A percentile compares a stretch with the other conserved stretches of the same genome.
Evolutionary conservation across 2,329 filamentous ascomycete species (phyloP).

Genomic region (Boeremia lycopersici): DNA sequence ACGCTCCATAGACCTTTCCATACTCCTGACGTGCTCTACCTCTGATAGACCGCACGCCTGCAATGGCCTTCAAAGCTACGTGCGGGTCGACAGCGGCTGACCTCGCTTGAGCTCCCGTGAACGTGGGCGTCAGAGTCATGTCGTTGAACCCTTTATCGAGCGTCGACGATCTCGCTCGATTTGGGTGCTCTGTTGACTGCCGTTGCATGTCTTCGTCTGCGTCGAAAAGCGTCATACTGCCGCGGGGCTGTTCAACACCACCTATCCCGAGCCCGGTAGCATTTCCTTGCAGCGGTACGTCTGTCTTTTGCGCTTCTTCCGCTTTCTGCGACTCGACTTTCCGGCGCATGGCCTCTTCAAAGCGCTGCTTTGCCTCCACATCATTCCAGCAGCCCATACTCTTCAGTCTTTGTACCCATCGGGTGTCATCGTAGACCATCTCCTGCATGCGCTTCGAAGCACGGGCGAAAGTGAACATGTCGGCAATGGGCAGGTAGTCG

Average conservation of each 20-base stretch:
- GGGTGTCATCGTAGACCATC: slow-evolving; percentile 98
- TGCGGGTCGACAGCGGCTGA: slow-evolving; percentile 59
- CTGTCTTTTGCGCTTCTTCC: slow-evolving; percentile 49
- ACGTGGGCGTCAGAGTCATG: slow-evolving; percentile 60
- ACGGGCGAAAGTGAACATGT: slow-evolving; percentile 84
- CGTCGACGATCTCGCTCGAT: slow-evolving; percentile 38
- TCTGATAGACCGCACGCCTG: slow-evolving; percentile 75
- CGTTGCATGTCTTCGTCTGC: slow-evolving; percentile 69
- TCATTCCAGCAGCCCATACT: slow-evolving; percentile 95
- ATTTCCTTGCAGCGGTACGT: slow-evolving; percentile 40
- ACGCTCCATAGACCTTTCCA: slow-evolving; percentile 83
- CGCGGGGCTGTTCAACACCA: slow-evolving; percentile 36
- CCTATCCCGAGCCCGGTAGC: slow-evolving; percentile 46
- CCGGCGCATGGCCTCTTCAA: slow-evolving; percentile 69
- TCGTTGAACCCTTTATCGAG: slow-evolving; percentile 80
- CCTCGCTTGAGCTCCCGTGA: slow-evolving; percentile 37
- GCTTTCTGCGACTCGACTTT: slow-evolving; percentile 62
- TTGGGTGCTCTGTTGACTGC: slow-evolving; percentile 44
- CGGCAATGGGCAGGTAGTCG: slow-evolving; percentile 83
- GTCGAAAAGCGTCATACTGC: slow-evolving; percentile 73
- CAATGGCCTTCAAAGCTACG: slow-evolving; percentile 71
- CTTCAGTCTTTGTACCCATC: slow-evolving; percentile 87
- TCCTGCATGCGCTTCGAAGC: slow-evolving; percentile 87
- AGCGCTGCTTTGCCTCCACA: slow-evolving; percentile 76
- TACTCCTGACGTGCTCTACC: slow-evolving; percentile 89